phyloP scores from a whole-genome alignment of 2,329 filamentous ascomycete species.

The Fusarium sp. region DNA sequence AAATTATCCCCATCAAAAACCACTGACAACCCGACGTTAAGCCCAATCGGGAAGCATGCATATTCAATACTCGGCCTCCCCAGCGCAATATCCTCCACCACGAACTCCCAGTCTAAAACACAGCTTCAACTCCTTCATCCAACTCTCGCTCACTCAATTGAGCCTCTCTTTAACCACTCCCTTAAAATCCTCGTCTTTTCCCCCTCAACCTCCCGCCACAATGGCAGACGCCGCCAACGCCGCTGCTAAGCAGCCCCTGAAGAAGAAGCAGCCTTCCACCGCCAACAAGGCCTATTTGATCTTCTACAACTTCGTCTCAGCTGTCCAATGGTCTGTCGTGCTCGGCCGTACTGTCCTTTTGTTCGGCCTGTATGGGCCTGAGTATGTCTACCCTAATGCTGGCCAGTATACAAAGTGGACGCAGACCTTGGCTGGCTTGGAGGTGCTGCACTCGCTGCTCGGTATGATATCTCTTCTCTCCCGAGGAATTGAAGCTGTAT shows the following conservation, averaged over 20 bases:
- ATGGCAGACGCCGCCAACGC: slow-evolving; percentile 45
- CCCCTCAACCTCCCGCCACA: background rate
- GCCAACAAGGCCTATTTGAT: slow-evolving; percentile 78
- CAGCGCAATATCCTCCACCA: slow-evolving; percentile 37
- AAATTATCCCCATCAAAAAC: slow-evolving; percentile 18
- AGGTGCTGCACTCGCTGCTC: slow-evolving; percentile 83
- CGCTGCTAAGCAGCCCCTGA: slow-evolving; percentile 42
- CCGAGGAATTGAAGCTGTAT: background rate
- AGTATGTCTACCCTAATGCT: slow-evolving; percentile 70
- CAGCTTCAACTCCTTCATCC: background rate
- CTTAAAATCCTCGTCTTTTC: no score
- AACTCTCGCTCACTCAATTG: background rate
- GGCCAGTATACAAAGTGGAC: slow-evolving; percentile 81
- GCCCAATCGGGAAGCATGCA: slow-evolving; percentile 28
- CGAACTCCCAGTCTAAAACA: background rate
- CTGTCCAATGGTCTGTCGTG: slow-evolving; percentile 82
- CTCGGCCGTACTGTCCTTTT: slow-evolving; percentile 74
- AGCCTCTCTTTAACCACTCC: background rate
- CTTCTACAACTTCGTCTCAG: slow-evolving; percentile 84
- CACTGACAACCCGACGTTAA: slow-evolving; percentile 24
- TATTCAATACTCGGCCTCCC: slow-evolving; percentile 26
- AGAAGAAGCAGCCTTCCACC: slow-evolving; percentile 46
- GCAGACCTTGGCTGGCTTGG: slow-evolving; percentile 85
- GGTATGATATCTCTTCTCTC: slow-evolving; percentile 63
- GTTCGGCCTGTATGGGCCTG: slow-evolving; percentile 66